These are phyloP conservation scores for Hypoxylon cercidicola DNA, from an alignment of 495 filamentous ascomycete species.

Conservation along the genomic window DNA sequence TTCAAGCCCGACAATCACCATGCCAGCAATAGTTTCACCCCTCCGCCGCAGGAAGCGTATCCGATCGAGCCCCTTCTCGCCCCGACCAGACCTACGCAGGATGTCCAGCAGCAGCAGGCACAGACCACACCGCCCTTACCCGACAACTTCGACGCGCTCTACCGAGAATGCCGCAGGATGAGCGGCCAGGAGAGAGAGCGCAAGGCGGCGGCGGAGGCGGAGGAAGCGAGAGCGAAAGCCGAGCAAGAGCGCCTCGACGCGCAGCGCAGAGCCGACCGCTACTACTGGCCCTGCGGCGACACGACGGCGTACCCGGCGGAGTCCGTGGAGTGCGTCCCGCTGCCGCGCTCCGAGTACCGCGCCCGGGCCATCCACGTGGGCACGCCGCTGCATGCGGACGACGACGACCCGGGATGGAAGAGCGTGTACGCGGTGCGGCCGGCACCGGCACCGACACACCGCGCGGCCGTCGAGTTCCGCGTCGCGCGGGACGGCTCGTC, in stretches of 20 bases:
- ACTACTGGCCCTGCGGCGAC: constrained; percentile 21
- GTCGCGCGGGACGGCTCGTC: constrained; percentile 5
- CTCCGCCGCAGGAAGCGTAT: too few species aligned
- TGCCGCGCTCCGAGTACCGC: constrained; percentile 16
- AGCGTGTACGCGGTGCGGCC: constrained; percentile 25
- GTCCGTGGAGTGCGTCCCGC: background rate
- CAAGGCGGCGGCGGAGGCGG: background rate
- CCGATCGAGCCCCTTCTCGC: background rate
- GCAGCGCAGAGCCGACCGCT: background rate
- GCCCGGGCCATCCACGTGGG: constrained; percentile 26
- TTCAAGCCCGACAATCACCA: too few species aligned
- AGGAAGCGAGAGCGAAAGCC: background rate
- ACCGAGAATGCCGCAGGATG: constrained; percentile 1
- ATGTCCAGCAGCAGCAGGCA: too few species aligned
- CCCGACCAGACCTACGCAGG: too few species aligned
- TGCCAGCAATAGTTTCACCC: too few species aligned
- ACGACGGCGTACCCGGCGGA: constrained; percentile 3
- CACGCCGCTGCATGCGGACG: too few species aligned
- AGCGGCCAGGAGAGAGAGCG: background rate
- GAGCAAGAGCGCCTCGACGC: constrained; percentile 2
- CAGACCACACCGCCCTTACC: background rate
- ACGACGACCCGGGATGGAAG: too few species aligned
- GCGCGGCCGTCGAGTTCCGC: constrained; percentile 10
- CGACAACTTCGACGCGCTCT: background rate
- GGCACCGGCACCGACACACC: background rate